Base-by-base conservation (phyloP, 495 filamentous ascomycete genomes). In the Penicillium odoratum region DNA sequence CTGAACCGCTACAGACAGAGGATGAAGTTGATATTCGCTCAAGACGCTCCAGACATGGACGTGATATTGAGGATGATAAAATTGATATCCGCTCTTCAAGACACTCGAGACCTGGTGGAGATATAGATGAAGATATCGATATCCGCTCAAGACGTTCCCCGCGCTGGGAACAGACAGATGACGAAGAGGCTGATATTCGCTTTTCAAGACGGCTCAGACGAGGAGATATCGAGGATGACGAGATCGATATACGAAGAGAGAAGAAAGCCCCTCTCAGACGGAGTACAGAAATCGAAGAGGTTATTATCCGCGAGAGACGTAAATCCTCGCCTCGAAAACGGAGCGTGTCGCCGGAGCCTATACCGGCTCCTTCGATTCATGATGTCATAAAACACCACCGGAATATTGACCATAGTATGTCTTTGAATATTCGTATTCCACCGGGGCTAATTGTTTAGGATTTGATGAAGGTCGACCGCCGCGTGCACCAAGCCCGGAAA, bases 331-430 rank as follows among this genome's bases (percentile, higher is more conserved):
- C 26, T n/a, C 10, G 6, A 48, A 10, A 61, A 47, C 63, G 66
- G 46, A 58, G 61, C 53, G 69, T 69, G 15, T 67, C 70, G 15
- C 67, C 70, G 26, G 76, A 79, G 42, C 83, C 85, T 4, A 85
- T 91, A 65, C 79, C 83, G 59, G 85, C 83, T 18, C 88, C 88
- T 5, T 82, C 84, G 5, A 88, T 93, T 61, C 86, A 91, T 58
- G 88, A 95, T 65, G 82, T 94, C 45, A 89, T 92, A 56, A 91
- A 89, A 2, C 90, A 92, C 69, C 92, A 94, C 66, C 81, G 88
- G 25, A 88, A 93, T 63, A 89, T 96, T 65, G 89, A 97, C 69
- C 91, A 96, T 74, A 92, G 91, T 73, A 60, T 38, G n/a, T 31
- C 34, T 4, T 26, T n/a, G 11, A 18, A 2, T 18, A 34, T n/a